Conservation (phyloP, 306 rosid species). For the Fagus sylvatica region DNA sequence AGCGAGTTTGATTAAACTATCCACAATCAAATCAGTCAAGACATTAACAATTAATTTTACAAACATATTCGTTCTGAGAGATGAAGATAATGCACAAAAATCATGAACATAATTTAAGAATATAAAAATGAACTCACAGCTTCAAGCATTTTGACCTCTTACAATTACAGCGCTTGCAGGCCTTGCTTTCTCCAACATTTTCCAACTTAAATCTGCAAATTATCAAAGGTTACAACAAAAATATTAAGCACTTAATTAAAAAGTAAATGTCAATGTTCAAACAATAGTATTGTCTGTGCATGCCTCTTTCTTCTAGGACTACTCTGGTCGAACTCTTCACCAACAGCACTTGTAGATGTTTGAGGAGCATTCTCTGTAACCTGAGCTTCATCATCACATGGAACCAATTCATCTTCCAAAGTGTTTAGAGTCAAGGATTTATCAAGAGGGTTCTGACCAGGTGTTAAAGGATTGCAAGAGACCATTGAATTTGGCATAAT, state of each 20-base stretch:
- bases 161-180: constrained; percentile 86
- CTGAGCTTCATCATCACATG: constrained; percentile 39
- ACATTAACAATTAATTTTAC: not conserved
- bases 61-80: not conserved
- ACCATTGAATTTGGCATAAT: constrained; percentile 39
- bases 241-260: not conserved
- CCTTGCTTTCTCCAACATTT: constrained; percentile 52
- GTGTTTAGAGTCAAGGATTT: constrained; percentile 32
- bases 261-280: not conserved
- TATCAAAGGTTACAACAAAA: not conserved
- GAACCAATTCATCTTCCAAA: constrained; percentile 46
- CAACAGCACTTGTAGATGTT: constrained; percentile 34
- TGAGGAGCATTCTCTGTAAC: constrained; percentile 53
- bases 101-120: not conserved
- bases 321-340: constrained; percentile 64
- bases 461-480: constrained; percentile 32
- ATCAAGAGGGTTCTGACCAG: constrained; percentile 47
- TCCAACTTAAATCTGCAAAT: constrained; percentile 68
- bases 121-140: constrained; percentile 56
- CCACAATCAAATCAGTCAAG: not conserved
- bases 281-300: constrained; percentile 12
- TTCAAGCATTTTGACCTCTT: constrained; percentile 91
- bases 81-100: not conserved
- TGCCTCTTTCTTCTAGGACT: constrained; percentile 81
- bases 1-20: not conserved